Percentiles rank a stretch among this genome's conserved stretches.
Evolutionary conservation across 2,329 filamentous ascomycete species (phyloP).

Genomic region (Fusarium dimerum): DNA sequence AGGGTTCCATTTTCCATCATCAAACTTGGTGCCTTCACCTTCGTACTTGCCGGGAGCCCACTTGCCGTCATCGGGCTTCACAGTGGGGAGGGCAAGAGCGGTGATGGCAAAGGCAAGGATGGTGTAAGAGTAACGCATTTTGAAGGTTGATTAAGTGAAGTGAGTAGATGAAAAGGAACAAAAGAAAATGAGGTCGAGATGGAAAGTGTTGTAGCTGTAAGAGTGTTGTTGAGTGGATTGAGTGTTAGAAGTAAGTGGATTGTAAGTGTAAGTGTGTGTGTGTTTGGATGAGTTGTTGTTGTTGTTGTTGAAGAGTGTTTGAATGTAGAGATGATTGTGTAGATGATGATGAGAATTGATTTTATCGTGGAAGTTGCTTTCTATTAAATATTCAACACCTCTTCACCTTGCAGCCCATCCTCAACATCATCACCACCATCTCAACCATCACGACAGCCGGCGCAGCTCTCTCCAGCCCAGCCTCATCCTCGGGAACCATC

Average conservation of each 20-base stretch:
- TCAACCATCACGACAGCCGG: too few species aligned
- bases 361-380: too few species aligned
- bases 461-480: too few species aligned
- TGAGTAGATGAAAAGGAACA: not conserved
- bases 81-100: not conserved
- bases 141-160: not conserved
- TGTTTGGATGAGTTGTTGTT: too few species aligned
- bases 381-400: too few species aligned
- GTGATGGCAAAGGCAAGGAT: not conserved
- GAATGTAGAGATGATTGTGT: too few species aligned
- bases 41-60: conserved; percentile 3
- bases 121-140: not conserved
- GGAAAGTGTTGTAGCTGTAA: not conserved
- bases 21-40: not conserved
- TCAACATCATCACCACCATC: too few species aligned
- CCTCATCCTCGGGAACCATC: too few species aligned
- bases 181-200: not conserved
- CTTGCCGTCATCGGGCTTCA: not conserved
- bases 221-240: not conserved
- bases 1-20: conserved; percentile 1
- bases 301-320: too few species aligned
- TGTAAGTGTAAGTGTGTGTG: not conserved
- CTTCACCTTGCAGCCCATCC: too few species aligned
- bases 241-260: not conserved
- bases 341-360: too few species aligned